Conservation (phyloP, 208 protist species). For the Wallacemonas sp. region DNA sequence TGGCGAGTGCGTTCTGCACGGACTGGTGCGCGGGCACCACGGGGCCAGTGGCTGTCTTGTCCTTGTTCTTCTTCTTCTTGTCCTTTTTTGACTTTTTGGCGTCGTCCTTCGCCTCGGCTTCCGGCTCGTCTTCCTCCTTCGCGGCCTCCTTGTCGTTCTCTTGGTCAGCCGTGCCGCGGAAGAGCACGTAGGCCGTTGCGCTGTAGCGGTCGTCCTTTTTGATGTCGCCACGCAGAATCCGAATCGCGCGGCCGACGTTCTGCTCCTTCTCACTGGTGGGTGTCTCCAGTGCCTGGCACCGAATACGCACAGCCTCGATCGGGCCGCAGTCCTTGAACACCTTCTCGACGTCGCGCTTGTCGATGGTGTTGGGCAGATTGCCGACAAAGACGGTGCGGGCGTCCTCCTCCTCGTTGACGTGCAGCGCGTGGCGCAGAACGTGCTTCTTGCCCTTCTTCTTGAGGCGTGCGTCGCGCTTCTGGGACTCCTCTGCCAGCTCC, state of each 20-base stretch:
- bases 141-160: conserved; percentile 15
- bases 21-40: conserved; percentile 21
- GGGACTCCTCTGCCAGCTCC: conserved; percentile 25
- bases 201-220: conserved; percentile 83
- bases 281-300: conserved; percentile 70
- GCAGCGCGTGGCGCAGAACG: conserved; percentile 73
- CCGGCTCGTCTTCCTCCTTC: not conserved
- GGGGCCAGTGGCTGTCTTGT: not conserved
- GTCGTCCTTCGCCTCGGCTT: not conserved
- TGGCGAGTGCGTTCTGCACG: conserved; percentile 47
- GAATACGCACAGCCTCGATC: conserved; percentile 77
- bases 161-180: conserved; percentile 29
- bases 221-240: conserved; percentile 82
- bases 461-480: conserved; percentile 28
- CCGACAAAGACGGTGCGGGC: conserved; percentile 89
- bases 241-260: conserved; percentile 75
- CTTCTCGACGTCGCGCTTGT: conserved; percentile 64
- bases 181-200: conserved; percentile 88
- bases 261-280: conserved; percentile 23
- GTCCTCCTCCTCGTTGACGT: conserved; percentile 84
- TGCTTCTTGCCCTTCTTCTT: conserved; percentile 60
- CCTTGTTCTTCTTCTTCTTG: conserved; percentile 10
- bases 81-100: conserved; percentile 11
- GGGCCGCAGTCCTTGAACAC: conserved; percentile 81
- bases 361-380: conserved; percentile 86